Evolutionary conservation across 495 filamentous ascomycete species (phyloP), one percentile per base, ranked within the genome.

Genomic region (Trichocladium antarcticum): DNA sequence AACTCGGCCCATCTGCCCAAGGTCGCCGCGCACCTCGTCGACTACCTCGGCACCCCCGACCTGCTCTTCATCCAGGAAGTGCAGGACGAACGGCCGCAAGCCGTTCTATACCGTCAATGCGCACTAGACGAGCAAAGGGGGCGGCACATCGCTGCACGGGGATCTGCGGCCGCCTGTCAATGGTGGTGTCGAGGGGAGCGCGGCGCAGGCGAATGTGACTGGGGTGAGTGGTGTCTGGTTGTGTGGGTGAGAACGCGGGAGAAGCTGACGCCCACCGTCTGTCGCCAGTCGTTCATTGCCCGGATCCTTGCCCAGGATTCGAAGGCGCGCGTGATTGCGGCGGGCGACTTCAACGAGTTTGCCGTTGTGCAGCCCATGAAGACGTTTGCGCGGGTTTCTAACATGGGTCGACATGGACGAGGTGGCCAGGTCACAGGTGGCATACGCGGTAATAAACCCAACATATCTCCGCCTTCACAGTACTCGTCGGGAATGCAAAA

Each of bases 311-410:
- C 47, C 1, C 35, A 64, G 12, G 66, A 77, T 51, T 42, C 52
- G 2, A 35, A 59, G 1, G 78, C 78, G 0, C 53, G 55, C 7
- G 61, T 83, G 29, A 59, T 79, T 16, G 59, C 68, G 0, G 66
- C 72, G 0, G 80, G 80, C 10, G 78, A 82, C 56, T 83, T 76
- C 59, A 82, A 83, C 68, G 80, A 83, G 63, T 82, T 79, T 54
- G 50, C 69, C 1, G 78, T 76, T 51, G 76, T 73, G 10, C 32
- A 57, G 57, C 77, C 78, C 0, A 56, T 80, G 56, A 52, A 63
- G 29, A 61, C 58, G 0, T 78, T 80, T 51, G 51, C 54, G 6
- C 11, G 35, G 1, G 49, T 67, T 6, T 74, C 72, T 0, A 62
- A 63, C 3, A 63, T 81, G 28, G n/a, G 50, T 53, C n/a, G 76